phyloP scores from a whole-genome alignment of 2,329 filamentous ascomycete genomes.

The Cryphonectria parasitica region DNA sequence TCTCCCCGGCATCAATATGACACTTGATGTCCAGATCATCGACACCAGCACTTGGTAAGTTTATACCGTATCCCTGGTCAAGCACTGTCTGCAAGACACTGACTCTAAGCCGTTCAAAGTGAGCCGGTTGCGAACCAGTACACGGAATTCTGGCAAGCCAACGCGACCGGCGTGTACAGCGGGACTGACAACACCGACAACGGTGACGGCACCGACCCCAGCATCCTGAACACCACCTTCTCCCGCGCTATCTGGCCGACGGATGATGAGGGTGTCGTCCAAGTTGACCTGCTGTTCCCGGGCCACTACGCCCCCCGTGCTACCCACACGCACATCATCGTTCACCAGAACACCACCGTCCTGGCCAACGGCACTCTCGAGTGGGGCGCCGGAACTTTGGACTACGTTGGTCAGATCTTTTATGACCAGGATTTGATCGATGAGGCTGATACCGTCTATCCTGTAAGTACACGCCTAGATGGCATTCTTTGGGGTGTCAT shows the following conservation, averaged over 20 bases:
- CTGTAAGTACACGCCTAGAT: slow-evolving; percentile 32
- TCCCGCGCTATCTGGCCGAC: slow-evolving; percentile 19
- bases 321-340: slow-evolving; percentile 33
- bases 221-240: slow-evolving; percentile 21
- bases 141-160: slow-evolving; percentile 51
- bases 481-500: no score
- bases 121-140: slow-evolving; percentile 48
- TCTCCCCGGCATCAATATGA: slow-evolving; percentile 48
- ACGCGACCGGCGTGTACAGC: slow-evolving; percentile 15
- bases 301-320: slow-evolving; percentile 19
- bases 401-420: slow-evolving; percentile 68
- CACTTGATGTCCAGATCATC: slow-evolving; percentile 56
- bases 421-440: slow-evolving; percentile 62
- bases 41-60: slow-evolving; percentile 49
- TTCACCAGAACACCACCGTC: slow-evolving; percentile 43
- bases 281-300: slow-evolving; percentile 16
- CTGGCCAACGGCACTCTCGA: slow-evolving; percentile 41
- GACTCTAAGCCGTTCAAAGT: slow-evolving; percentile 12
- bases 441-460: slow-evolving; percentile 51
- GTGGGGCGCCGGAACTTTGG: slow-evolving; percentile 43
- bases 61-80: neutral
- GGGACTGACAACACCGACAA: slow-evolving; percentile 16
- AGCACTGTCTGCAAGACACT: neutral
- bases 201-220: slow-evolving; percentile 3
- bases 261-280: slow-evolving; percentile 17